A percentile compares a stretch with the other conserved stretches of the same genome.
Evolutionary conservation across 1,139 yeast species (phyloP).

Genomic region (Kluyveromyces sp.): DNA sequence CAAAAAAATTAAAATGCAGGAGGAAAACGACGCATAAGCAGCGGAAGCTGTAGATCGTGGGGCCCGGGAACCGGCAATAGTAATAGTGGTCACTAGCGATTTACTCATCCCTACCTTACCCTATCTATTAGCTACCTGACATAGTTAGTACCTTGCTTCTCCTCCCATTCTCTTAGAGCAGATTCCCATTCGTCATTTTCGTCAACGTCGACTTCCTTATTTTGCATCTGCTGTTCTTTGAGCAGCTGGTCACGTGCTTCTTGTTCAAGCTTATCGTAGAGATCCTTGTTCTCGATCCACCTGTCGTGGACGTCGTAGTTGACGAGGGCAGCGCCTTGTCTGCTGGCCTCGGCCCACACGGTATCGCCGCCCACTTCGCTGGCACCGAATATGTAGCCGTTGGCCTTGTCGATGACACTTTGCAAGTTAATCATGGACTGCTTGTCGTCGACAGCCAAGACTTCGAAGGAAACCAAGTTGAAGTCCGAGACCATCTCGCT

Average conservation of each 20-base stretch:
- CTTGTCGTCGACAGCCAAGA: conserved; percentile 83
- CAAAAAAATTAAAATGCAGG: not conserved
- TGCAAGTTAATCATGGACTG: conserved; percentile 80
- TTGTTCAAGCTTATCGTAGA: conserved; percentile 60
- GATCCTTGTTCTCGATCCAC: conserved; percentile 83
- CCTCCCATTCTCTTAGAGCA: conserved; percentile 61
- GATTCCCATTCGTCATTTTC: conserved; percentile 58
- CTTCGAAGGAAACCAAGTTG: conserved; percentile 82
- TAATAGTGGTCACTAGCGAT: no score
- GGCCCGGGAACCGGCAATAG: no score
- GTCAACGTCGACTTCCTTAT: conserved; percentile 43
- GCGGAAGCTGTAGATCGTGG: not conserved
- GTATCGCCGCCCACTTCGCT: conserved; percentile 94
- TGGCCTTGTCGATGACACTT: conserved; percentile 76
- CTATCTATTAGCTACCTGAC: conserved; percentile 11
- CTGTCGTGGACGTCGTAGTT: conserved; percentile 80
- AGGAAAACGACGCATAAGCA: not conserved
- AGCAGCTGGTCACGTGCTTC: conserved; percentile 34
- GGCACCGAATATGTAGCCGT: conserved; percentile 87
- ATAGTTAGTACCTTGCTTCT: conserved; percentile 25
- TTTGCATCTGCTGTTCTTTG: conserved; percentile 32
- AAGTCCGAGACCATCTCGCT: conserved; percentile 83
- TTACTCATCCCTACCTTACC: no score
- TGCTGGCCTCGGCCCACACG: conserved; percentile 89
- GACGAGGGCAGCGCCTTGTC: conserved; percentile 54